A percentile compares a stretch with the other conserved stretches of the same genome.
phyloP scores from a whole-genome alignment of 768 basidiomycete genomes.

The Lepiota venenata region DNA sequence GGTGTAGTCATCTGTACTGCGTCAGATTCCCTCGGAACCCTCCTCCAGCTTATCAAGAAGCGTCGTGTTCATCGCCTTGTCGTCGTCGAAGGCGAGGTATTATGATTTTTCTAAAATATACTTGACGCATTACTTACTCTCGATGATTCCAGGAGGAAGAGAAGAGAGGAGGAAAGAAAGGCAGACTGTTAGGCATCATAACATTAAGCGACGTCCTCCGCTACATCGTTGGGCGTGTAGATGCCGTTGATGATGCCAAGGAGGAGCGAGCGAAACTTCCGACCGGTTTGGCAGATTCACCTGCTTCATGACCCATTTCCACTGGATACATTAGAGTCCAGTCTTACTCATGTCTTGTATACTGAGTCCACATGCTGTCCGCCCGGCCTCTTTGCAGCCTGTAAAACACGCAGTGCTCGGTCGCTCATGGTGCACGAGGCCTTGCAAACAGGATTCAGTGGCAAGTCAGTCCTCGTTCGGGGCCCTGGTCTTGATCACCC shows the following conservation, averaged over 20 bases:
- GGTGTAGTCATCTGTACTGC: conserved; percentile 96
- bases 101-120: conserved; percentile 17
- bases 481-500: no score
- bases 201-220: conserved; percentile 86
- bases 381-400: no score
- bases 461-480: no score
- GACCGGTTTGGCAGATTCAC: not conserved
- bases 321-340: no score
- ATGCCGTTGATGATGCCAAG: conserved; percentile 38
- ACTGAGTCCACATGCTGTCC: no score
- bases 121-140: conserved; percentile 2
- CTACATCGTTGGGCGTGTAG: conserved; percentile 71
- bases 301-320: not conserved
- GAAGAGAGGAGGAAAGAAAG: conserved; percentile 74
- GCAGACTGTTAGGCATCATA: conserved; percentile 81
- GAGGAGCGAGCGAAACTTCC: conserved; percentile 23
- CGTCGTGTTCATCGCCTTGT: conserved; percentile 92
- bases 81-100: conserved; percentile 88
- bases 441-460: no score
- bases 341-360: no score
- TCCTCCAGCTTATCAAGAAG: conserved; percentile 90
- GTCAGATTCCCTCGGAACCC: conserved; percentile 84
- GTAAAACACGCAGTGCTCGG: no score
- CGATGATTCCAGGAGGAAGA: conserved; percentile 64
- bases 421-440: no score